Percentiles rank a stretch among this genome's conserved stretches.
Conservation (phyloP, 2,329 filamentous ascomycete genomes). For the Ceratocystis albifundus region DNA sequence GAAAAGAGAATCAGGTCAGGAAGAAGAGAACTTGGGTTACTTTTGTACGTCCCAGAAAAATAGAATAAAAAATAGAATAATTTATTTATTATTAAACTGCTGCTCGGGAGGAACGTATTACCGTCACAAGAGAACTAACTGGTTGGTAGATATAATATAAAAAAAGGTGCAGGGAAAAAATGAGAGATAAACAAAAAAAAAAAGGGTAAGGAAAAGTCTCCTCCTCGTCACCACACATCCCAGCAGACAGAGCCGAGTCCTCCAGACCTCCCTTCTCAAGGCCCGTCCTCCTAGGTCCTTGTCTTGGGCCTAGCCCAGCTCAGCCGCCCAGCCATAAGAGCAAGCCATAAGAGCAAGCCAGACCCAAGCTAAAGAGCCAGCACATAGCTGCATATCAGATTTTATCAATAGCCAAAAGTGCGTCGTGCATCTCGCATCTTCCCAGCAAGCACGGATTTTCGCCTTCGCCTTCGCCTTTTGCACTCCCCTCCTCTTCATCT, state of each 20-base stretch:
- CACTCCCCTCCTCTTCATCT: not conserved
- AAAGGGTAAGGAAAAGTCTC: too few relatives aligned
- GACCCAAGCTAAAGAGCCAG: not conserved
- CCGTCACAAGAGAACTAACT: conserved; percentile 6
- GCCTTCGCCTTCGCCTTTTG: not conserved
- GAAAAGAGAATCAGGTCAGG: not conserved
- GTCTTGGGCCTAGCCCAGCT: not conserved
- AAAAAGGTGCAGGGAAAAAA: not conserved
- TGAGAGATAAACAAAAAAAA: not conserved
- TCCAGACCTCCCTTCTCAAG: too few relatives aligned
- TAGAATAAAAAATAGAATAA: not conserved
- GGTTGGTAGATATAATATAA: not conserved
- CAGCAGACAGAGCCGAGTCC: too few relatives aligned
- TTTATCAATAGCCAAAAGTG: not conserved
- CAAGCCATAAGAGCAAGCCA: not conserved
- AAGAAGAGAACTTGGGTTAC: not conserved
- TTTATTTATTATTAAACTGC: not conserved
- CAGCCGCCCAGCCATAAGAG: not conserved
- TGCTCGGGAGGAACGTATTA: conserved; percentile 7
- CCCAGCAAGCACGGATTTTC: not conserved
- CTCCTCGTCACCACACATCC: not conserved
- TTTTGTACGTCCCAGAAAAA: conserved; percentile 14
- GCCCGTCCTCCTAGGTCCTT: too few relatives aligned
- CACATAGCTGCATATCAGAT: conserved; percentile 9
- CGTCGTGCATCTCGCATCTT: not conserved